Evolutionary conservation across 352 stramenopile species (phyloP).

Genomic region (Globisporangium rhizosaccharum): DNA sequence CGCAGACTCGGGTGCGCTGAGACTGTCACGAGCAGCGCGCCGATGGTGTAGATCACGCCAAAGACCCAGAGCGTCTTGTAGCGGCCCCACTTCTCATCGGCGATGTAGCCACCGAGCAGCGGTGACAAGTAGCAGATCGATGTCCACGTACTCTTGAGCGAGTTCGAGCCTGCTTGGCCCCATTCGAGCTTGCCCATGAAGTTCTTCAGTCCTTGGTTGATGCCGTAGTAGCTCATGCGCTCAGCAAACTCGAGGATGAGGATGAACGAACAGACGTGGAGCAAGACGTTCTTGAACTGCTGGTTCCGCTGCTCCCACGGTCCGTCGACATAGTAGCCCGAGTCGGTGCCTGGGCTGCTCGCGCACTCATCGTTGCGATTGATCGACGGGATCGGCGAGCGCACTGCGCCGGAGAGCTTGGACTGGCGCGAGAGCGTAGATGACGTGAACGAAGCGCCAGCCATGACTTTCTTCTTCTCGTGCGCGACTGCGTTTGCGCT

Average conservation of each 20-base stretch:
- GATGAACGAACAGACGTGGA: constrained; percentile 85
- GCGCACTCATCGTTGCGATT: too few relatives aligned
- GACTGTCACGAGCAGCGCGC: constrained; percentile 57
- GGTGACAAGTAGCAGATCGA: constrained; percentile 85
- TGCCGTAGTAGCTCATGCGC: constrained; percentile 83
- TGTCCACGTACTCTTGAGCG: constrained; percentile 87
- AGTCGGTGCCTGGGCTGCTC: too few relatives aligned
- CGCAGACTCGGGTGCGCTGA: constrained; percentile 56
- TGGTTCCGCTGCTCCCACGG: constrained; percentile 74
- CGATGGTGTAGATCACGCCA: constrained; percentile 66
- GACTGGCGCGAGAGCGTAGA: too few relatives aligned
- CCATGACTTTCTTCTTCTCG: too few relatives aligned
- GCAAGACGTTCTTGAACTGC: constrained; percentile 77
- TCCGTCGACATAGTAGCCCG: constrained; percentile 58
- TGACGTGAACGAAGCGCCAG: too few relatives aligned
- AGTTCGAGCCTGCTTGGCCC: constrained; percentile 83
- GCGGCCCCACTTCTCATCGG: constrained; percentile 82
- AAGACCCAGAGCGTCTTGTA: constrained; percentile 84
- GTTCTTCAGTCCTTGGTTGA: constrained; percentile 87
- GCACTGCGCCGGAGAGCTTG: too few relatives aligned
- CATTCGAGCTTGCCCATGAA: constrained; percentile 84
- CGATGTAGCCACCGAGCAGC: constrained; percentile 77
- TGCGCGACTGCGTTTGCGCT: too few relatives aligned
- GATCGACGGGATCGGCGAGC: too few relatives aligned
- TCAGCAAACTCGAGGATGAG: constrained; percentile 84